phyloP scores from a whole-genome alignment of 192 early-diverging fungal genomes.

The Umbelopsis sp. region DNA sequence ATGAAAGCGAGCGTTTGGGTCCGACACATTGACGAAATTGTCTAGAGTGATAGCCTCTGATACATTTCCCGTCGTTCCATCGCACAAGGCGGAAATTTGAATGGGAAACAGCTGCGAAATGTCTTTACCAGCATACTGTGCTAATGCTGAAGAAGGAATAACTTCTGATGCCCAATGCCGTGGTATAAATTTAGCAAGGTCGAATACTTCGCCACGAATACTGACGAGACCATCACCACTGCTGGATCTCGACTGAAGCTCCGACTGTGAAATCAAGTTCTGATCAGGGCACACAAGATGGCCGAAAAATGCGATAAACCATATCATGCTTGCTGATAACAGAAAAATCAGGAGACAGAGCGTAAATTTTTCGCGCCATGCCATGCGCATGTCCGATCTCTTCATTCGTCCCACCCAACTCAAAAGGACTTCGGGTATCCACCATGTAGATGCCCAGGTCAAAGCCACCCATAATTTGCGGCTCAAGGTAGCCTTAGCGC shows the following conservation, averaged over 20 bases:
- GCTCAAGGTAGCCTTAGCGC: constrained; percentile 48
- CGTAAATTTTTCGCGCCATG: constrained; percentile 97
- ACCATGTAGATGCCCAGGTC: constrained; percentile 79
- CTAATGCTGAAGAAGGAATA: constrained; percentile 36
- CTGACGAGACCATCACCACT: constrained; percentile 49
- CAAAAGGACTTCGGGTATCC: constrained; percentile 74
- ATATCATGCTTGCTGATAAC: constrained; percentile 77
- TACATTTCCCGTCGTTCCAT: constrained; percentile 54
- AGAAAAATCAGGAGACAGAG: constrained; percentile 84
- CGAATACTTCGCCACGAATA: constrained; percentile 84
- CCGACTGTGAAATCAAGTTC: constrained; percentile 69
- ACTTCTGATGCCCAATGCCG: constrained; percentile 56
- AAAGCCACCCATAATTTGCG: constrained; percentile 80
- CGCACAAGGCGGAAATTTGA: constrained; percentile 49
- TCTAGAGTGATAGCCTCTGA: constrained; percentile 48
- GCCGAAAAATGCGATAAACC: constrained; percentile 83
- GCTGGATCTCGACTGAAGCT: constrained; percentile 50
- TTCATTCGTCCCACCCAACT: constrained; percentile 71
- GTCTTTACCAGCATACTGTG: constrained; percentile 60
- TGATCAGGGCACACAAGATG: constrained; percentile 72
- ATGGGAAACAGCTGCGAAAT: constrained; percentile 68
- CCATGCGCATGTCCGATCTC: constrained; percentile 79
- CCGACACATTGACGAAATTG: constrained; percentile 50
- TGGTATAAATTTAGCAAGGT: constrained; percentile 66
- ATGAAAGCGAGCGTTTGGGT: constrained; percentile 63